Conservation (phyloP, 495 filamentous ascomycete species). For the Penicillium parvum region DNA sequence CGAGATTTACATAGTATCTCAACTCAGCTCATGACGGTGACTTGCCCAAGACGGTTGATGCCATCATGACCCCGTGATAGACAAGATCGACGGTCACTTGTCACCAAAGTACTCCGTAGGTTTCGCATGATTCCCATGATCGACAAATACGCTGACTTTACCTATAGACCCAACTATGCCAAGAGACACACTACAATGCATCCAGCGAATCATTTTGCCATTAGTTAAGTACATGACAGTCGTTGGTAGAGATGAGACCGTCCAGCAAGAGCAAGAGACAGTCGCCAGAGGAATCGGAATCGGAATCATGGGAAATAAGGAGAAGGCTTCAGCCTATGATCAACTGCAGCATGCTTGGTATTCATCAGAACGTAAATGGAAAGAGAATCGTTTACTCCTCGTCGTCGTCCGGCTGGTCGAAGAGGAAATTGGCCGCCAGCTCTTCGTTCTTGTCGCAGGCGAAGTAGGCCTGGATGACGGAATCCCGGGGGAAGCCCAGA, state of each 20-base stretch:
- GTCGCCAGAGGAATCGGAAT: constrained; percentile 1
- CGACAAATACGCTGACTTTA: too few relatives aligned
- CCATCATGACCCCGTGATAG: too few relatives aligned
- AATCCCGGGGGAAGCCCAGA: constrained; percentile 87
- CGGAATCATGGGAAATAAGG: constrained; percentile 3
- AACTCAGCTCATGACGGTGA: too few relatives aligned
- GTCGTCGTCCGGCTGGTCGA: constrained; percentile 91
- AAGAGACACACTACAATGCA: too few relatives aligned
- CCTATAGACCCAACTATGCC: too few relatives aligned
- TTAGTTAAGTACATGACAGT: too few relatives aligned
- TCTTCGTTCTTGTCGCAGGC: constrained; percentile 99
- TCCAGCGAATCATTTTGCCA: too few relatives aligned
- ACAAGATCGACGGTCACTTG: too few relatives aligned
- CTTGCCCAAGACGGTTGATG: too few relatives aligned
- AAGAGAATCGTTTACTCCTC: constrained; percentile 48
- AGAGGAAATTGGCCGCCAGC: constrained; percentile 93
- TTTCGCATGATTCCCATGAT: too few relatives aligned
- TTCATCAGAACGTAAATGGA: constrained; percentile 27
- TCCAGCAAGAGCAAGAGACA: neutral
- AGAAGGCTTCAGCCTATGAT: constrained; percentile 15
- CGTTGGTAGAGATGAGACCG: neutral
- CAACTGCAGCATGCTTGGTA: constrained; percentile 28
- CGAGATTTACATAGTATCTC: too few relatives aligned
- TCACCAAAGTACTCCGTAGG: too few relatives aligned
- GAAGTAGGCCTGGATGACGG: constrained; percentile 97